phyloP scores from a whole-genome alignment of 2,329 filamentous ascomycete species.

The Aureobasidium namibiae region DNA sequence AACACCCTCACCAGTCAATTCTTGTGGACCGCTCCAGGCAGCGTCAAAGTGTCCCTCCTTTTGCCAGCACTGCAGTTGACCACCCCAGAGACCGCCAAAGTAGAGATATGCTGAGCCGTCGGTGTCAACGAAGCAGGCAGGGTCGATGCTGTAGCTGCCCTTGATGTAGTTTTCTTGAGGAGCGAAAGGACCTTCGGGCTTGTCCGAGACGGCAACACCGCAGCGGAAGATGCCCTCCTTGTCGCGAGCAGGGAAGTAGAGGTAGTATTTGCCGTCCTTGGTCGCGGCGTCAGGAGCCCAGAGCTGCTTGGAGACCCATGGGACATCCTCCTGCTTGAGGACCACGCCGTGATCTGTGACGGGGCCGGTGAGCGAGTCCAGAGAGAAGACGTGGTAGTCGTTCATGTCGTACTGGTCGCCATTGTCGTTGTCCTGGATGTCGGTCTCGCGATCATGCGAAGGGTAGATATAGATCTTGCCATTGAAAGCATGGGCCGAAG shows the following conservation, averaged over 20 bases:
- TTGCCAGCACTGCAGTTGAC: slow-evolving; percentile 70
- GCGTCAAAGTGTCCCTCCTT: slow-evolving; percentile 49
- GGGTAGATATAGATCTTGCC: slow-evolving; percentile 70
- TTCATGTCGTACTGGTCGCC: slow-evolving; percentile 79
- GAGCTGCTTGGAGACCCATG: slow-evolving; percentile 71
- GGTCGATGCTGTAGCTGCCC: slow-evolving; percentile 69
- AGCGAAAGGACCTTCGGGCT: slow-evolving; percentile 61
- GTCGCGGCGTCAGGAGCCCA: slow-evolving; percentile 71
- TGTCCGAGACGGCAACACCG: slow-evolving; percentile 58
- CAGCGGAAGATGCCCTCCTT: slow-evolving; percentile 63
- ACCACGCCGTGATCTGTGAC: slow-evolving; percentile 68
- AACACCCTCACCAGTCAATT: slow-evolving; percentile 49
- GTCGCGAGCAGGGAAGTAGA: slow-evolving; percentile 71
- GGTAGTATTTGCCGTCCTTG: slow-evolving; percentile 63
- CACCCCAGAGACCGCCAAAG: slow-evolving; percentile 74
- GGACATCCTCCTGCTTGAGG: slow-evolving; percentile 56
- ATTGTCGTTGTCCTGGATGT: slow-evolving; percentile 72
- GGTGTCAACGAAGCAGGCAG: slow-evolving; percentile 65
- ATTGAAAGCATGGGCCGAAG: slow-evolving; percentile 73
- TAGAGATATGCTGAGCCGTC: slow-evolving; percentile 59
- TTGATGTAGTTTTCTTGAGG: slow-evolving; percentile 57
- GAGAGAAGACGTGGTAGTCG: slow-evolving; percentile 73
- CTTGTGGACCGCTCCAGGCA: slow-evolving; percentile 47
- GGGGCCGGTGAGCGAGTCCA: slow-evolving; percentile 46
- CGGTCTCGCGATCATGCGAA: slow-evolving; percentile 69